Evolutionary conservation across 148 eudicot genomes (phyloP).

Genomic region (Limonium bicolor): DNA sequence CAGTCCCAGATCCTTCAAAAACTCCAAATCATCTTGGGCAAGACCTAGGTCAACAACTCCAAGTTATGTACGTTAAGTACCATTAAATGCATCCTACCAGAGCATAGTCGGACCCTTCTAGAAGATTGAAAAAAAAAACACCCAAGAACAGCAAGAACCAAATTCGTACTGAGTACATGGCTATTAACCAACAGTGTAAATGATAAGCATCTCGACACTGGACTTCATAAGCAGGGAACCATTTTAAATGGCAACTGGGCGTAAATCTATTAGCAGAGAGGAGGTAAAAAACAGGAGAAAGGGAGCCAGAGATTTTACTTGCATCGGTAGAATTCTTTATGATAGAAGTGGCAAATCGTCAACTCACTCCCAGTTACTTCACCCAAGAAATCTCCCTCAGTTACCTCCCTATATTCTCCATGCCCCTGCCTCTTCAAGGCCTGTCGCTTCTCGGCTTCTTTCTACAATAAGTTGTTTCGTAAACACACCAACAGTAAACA

Average conservation of each 20-base stretch:
- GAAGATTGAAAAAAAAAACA: too few relatives aligned
- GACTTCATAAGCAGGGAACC: not conserved
- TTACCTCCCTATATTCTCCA: conserved; percentile 85
- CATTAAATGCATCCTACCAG: too few relatives aligned
- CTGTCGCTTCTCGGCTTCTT: conserved; percentile 97
- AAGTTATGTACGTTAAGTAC: too few relatives aligned
- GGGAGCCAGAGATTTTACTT: conserved; percentile 38
- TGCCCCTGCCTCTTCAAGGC: conserved; percentile 58
- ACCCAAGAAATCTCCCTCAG: conserved; percentile 91
- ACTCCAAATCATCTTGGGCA: too few relatives aligned
- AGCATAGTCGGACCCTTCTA: too few relatives aligned
- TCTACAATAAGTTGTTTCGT: conserved; percentile 28
- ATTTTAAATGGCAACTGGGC: not conserved
- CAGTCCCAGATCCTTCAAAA: too few relatives aligned
- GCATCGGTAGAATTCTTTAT: conserved; percentile 90
- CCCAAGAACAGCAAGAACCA: too few relatives aligned
- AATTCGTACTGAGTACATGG: too few relatives aligned
- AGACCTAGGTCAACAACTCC: too few relatives aligned
- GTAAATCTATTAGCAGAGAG: not conserved
- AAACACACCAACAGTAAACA: too few relatives aligned
- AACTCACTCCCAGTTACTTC: conserved; percentile 84
- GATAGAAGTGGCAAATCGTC: conserved; percentile 91
- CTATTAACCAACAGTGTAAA: too few relatives aligned
- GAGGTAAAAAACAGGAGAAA: not conserved
- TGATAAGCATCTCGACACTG: too few relatives aligned